These are phyloP conservation scores for Fusarium ambrosium DNA, from an alignment of 2,329 filamentous ascomycete genomes.

Conservation along the genomic window DNA sequence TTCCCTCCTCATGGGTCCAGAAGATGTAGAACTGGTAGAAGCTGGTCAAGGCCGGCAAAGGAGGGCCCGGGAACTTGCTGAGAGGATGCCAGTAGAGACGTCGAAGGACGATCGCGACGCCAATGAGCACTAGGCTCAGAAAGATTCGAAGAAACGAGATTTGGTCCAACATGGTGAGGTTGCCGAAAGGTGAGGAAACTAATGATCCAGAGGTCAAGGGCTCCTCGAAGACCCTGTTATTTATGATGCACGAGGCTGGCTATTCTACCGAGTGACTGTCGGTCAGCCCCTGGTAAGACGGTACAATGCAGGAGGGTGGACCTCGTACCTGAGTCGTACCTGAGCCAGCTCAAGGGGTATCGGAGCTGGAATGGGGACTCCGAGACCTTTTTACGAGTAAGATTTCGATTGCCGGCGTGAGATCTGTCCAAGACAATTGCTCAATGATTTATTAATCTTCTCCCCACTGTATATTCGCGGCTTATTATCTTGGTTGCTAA, in stretches of 20 bases:
- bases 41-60: not conserved
- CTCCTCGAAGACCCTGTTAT: not conserved
- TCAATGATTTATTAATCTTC: not conserved
- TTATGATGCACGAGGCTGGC: constrained; percentile 2
- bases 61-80: not conserved
- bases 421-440: not conserved
- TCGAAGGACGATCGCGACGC: not conserved
- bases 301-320: not conserved
- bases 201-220: not conserved
- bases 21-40: constrained; percentile 3
- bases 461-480: not conserved
- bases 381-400: not conserved
- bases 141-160: not conserved
- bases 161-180: not conserved
- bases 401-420: not conserved
- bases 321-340: not conserved
- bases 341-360: not conserved
- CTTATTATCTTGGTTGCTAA: not conserved
- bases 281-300: not conserved
- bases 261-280: not conserved
- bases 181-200: not conserved
- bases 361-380: not conserved
- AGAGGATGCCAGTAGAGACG: constrained; percentile 1
- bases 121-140: constrained; percentile 2
- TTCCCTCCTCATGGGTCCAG: not conserved